A percentile compares a stretch with the other conserved stretches of the same genome.
Evolutionary conservation across 108 stramenopile species (phyloP).

Genomic region (Skeletonema costatum): DNA sequence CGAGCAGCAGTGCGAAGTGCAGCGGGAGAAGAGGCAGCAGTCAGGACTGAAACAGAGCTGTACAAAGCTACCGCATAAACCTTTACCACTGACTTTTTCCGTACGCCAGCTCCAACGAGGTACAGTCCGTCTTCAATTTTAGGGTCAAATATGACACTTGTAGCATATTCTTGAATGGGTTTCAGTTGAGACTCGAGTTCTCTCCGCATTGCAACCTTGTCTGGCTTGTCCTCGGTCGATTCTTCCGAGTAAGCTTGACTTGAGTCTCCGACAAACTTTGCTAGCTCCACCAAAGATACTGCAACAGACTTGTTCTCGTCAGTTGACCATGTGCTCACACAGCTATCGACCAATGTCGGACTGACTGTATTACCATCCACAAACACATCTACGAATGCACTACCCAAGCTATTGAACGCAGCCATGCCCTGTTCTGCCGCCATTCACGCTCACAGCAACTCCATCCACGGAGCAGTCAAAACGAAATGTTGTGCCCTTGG

Average conservation of each 20-base stretch:
- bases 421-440: constrained; percentile 62
- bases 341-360: too few relatives aligned
- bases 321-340: not conserved
- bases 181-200: not conserved
- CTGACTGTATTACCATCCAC: constrained; percentile 53
- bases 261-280: too few relatives aligned
- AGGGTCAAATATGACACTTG: too few relatives aligned
- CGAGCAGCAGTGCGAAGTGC: constrained; percentile 54
- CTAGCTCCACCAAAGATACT: too few relatives aligned
- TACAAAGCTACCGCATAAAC: constrained; percentile 86
- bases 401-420: constrained; percentile 51
- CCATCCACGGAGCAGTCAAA: constrained; percentile 69
- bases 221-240: too few relatives aligned
- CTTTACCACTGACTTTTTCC: constrained; percentile 81
- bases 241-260: too few relatives aligned
- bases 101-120: constrained; percentile 63
- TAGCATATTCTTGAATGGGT: too few relatives aligned
- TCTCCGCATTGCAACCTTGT: not conserved
- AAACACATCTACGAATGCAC: constrained; percentile 70
- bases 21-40: constrained; percentile 33
- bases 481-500: constrained; percentile 58
- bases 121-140: not conserved
- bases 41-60: constrained; percentile 44
- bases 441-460: constrained; percentile 75
- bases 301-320: too few relatives aligned